phyloP scores from a whole-genome alignment of 1,284 basidiomycete species.

The Wallemia hederae region DNA sequence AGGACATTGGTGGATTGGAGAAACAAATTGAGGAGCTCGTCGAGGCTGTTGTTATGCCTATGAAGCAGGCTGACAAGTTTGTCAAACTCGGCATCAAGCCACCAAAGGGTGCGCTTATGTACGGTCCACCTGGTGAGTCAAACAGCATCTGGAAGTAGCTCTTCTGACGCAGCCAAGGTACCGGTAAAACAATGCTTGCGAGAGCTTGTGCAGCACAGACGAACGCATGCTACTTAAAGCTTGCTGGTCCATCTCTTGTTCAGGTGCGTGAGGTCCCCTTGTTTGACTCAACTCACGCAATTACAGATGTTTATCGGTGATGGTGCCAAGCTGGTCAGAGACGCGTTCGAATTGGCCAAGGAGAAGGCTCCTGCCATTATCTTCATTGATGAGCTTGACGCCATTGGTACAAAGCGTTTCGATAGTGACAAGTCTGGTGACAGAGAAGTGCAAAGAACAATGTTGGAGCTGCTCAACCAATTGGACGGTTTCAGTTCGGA shows the following conservation, averaged over 20 bases:
- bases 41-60: slow-evolving; percentile 47
- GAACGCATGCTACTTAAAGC: slow-evolving; percentile 50
- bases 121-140: slow-evolving; percentile 35
- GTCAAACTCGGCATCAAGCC: slow-evolving; percentile 51
- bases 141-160: background rate
- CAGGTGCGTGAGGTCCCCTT: slow-evolving; percentile 18
- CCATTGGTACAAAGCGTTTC: slow-evolving; percentile 94
- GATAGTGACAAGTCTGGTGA: slow-evolving; percentile 94
- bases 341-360: slow-evolving; percentile 87
- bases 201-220: slow-evolving; percentile 51
- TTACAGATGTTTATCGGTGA: slow-evolving; percentile 51
- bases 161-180: slow-evolving; percentile 20
- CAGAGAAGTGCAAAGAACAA: slow-evolving; percentile 93
- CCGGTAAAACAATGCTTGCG: slow-evolving; percentile 46
- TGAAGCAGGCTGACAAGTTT: slow-evolving; percentile 55
- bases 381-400: slow-evolving; percentile 98
- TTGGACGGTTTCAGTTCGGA: slow-evolving; percentile 62
- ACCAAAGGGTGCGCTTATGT: slow-evolving; percentile 50
- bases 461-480: slow-evolving; percentile 89
- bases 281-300: background rate
- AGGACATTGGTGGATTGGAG: slow-evolving; percentile 44
- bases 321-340: slow-evolving; percentile 90
- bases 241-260: slow-evolving; percentile 44
- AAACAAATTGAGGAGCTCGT: slow-evolving; percentile 57
- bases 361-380: slow-evolving; percentile 95